These are phyloP conservation scores for Gautieria morchelliformis DNA, from an alignment of 768 basidiomycete genomes.

Conservation along the genomic window DNA sequence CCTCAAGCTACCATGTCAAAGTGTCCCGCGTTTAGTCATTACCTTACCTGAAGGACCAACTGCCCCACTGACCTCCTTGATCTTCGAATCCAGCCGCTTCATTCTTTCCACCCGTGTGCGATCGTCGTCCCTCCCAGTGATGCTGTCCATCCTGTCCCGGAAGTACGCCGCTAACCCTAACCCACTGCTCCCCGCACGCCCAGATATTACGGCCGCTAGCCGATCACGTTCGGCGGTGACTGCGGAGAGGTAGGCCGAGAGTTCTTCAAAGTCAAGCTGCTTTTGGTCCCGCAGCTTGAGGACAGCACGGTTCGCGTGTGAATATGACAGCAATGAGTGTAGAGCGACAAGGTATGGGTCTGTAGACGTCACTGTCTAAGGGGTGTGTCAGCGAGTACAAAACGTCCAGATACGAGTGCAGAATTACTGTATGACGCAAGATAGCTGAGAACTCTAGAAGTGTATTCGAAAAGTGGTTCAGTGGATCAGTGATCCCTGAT, in stretches of 20 bases:
- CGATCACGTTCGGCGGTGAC: slow-evolving; percentile 90
- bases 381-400: background rate
- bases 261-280: slow-evolving; percentile 96
- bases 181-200: slow-evolving; percentile 79
- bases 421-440: slow-evolving; percentile 67
- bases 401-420: background rate
- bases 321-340: slow-evolving; percentile 89
- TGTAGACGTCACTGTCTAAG: slow-evolving; percentile 77
- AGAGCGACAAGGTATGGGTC: slow-evolving; percentile 88
- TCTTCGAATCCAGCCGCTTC: slow-evolving; percentile 84
- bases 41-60: background rate
- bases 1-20: slow-evolving; percentile 60
- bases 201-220: slow-evolving; percentile 78
- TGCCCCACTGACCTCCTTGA: slow-evolving; percentile 72
- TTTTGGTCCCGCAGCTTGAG: slow-evolving; percentile 96
- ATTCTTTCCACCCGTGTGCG: slow-evolving; percentile 88
- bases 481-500: slow-evolving; percentile 94
- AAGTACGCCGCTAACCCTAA: slow-evolving; percentile 83
- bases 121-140: slow-evolving; percentile 91
- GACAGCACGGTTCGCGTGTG: slow-evolving; percentile 86
- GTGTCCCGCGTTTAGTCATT: background rate
- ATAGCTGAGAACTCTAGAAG: slow-evolving; percentile 90
- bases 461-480: slow-evolving; percentile 95
- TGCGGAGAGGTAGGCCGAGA: slow-evolving; percentile 90
- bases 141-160: slow-evolving; percentile 83